phyloP scores from a whole-genome alignment of 2,329 filamentous ascomycete genomes.

The Aureobasidium sp. region DNA sequence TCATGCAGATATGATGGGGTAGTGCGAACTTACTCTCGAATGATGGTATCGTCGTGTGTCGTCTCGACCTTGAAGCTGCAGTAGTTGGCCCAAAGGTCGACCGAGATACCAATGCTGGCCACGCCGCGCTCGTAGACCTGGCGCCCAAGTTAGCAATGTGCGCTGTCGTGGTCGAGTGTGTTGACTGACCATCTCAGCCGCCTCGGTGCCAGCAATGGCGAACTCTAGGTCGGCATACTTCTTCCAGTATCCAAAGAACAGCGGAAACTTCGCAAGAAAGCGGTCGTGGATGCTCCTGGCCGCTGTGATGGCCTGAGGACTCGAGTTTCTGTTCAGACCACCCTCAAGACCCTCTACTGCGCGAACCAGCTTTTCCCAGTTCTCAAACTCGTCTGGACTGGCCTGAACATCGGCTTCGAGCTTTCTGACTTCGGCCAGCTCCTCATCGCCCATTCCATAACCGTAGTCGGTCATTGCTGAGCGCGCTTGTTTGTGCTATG shows the following conservation, averaged over 20 bases:
- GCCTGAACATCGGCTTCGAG: slow-evolving; percentile 67
- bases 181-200: slow-evolving; percentile 77
- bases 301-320: slow-evolving; percentile 80
- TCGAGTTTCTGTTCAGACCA: slow-evolving; percentile 92
- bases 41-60: slow-evolving; percentile 85
- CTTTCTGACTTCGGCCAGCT: slow-evolving; percentile 73
- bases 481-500: neutral
- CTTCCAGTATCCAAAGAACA: slow-evolving; percentile 98
- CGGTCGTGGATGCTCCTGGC: slow-evolving; percentile 84
- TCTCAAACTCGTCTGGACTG: slow-evolving; percentile 85
- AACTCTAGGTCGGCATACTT: slow-evolving; percentile 98
- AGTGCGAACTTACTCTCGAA: slow-evolving; percentile 93
- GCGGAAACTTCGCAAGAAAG: slow-evolving; percentile 87
- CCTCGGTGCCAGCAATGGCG: slow-evolving; percentile 91
- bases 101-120: slow-evolving; percentile 84
- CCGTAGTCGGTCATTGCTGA: slow-evolving; percentile 60
- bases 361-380: slow-evolving; percentile 86
- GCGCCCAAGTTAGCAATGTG: slow-evolving; percentile 15
- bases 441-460: slow-evolving; percentile 68
- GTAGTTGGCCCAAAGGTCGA: slow-evolving; percentile 96
- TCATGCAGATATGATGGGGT: slow-evolving; percentile 51
- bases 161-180: slow-evolving; percentile 3
- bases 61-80: slow-evolving; percentile 98
- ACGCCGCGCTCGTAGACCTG: slow-evolving; percentile 94
- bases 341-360: slow-evolving; percentile 80